These are phyloP conservation scores for Myriosclerotinia scirpicola DNA, from an alignment of 2,329 filamentous ascomycete genomes.

Conservation along the genomic window DNA sequence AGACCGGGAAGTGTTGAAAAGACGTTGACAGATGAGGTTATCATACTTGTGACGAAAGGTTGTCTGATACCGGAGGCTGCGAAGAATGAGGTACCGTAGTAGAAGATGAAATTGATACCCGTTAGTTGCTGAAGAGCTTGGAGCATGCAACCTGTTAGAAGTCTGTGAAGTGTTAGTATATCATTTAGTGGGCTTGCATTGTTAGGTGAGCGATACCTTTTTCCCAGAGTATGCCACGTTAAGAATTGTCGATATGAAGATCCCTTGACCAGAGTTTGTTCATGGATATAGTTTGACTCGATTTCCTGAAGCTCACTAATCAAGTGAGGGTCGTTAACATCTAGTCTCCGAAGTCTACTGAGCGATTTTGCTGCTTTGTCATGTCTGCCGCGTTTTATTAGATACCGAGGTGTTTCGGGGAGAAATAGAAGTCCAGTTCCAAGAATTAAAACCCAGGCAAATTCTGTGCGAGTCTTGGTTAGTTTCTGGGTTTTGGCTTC, in stretches of 20 bases:
- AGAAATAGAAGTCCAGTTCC: slow-evolving; percentile 31
- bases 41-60: slow-evolving; percentile 80
- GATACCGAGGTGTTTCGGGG: slow-evolving; percentile 43
- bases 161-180: neutral
- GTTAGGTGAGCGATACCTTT: neutral
- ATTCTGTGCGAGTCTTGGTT: slow-evolving; percentile 46
- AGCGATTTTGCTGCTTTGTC: slow-evolving; percentile 60
- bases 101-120: slow-evolving; percentile 94
- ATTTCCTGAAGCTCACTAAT: slow-evolving; percentile 12
- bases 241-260: slow-evolving; percentile 21
- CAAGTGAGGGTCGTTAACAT: slow-evolving; percentile 42
- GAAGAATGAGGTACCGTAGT: slow-evolving; percentile 91
- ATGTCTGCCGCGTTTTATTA: slow-evolving; percentile 40
- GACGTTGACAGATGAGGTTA: slow-evolving; percentile 71
- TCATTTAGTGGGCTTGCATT: too few species aligned
- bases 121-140: slow-evolving; percentile 43
- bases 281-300: slow-evolving; percentile 15
- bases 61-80: slow-evolving; percentile 66
- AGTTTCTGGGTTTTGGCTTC: neutral
- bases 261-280: slow-evolving; percentile 9
- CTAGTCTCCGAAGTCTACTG: slow-evolving; percentile 62
- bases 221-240: slow-evolving; percentile 20
- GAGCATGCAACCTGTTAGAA: slow-evolving; percentile 17
- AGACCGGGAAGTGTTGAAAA: slow-evolving; percentile 77
- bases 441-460: slow-evolving; percentile 61